Evolutionary conservation across 2,329 filamentous ascomycete genomes (phyloP).

Genomic region (Diplocarpon rosae): DNA sequence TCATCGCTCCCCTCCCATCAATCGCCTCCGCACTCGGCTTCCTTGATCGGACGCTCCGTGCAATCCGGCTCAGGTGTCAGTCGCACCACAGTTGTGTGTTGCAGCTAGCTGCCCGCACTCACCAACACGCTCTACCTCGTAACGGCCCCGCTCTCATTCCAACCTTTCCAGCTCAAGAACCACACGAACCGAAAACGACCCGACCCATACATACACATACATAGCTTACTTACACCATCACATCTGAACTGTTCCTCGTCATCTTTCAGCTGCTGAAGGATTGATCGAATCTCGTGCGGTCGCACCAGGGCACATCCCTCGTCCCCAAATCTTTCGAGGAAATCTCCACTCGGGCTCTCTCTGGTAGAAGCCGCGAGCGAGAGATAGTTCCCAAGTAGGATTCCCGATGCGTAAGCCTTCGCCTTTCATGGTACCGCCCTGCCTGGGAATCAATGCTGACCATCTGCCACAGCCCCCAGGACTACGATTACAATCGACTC

Average conservation of each 20-base stretch:
- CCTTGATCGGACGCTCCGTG: background rate
- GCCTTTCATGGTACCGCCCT: background rate
- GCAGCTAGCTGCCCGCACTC: background rate
- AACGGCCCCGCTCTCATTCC: too few species aligned
- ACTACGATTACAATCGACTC: conserved; percentile 21
- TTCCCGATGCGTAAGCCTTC: conserved; percentile 15
- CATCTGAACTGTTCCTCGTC: too few species aligned
- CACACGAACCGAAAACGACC: too few species aligned
- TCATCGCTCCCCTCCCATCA: background rate
- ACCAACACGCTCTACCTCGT: too few species aligned
- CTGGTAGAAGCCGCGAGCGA: conserved; percentile 24
- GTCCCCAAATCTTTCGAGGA: conserved; percentile 12
- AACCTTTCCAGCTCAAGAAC: too few species aligned
- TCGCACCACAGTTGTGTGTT: background rate
- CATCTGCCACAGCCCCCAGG: background rate
- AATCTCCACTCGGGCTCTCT: conserved; percentile 26
- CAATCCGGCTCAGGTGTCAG: background rate
- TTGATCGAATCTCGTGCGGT: too few species aligned
- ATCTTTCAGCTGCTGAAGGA: too few species aligned
- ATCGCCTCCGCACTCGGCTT: background rate
- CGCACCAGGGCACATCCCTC: conserved; percentile 5
- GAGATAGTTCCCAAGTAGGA: conserved; percentile 23
- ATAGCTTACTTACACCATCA: too few species aligned
- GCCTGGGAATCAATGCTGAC: conserved; percentile 5
- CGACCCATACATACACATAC: too few species aligned